Evolutionary conservation across 768 basidiomycete genomes (phyloP), one percentile per base, ranked within the genome.

Genomic region (Leccinum subtestaceum): DNA sequence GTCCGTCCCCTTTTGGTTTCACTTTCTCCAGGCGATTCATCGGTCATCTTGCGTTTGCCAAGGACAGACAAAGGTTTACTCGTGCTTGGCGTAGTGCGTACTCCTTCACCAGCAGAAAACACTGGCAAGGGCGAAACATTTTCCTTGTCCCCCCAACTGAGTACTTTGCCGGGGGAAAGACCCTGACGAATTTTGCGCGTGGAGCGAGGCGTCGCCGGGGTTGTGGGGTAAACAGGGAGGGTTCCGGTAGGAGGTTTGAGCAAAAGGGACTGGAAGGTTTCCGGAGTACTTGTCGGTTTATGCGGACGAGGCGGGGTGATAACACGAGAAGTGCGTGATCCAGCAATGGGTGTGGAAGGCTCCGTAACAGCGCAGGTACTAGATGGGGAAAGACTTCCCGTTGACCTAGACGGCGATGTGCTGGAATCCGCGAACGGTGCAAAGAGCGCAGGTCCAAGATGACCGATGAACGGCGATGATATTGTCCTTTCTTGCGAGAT

Each of bases 61-160:
- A 79, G 69, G 23, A 71, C 55, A 38, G 72, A 68, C 3, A 45
- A 23, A 12, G 62, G 52, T 45, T 60, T 65, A 23, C 43, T 67
- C 53, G 66, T 62, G 29, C 63, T 68, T 5, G 79, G 77, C 5
- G 68, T 69, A 45, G 70, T 62, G 1, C 75, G 77, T 50, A 82
- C 76, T 31, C 80, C 78, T 58, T 87, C 84, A 31, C 74, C 60
- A 21, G 81, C 75, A 38, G 81, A 74, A 50, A 74, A 69, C 29
- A 66, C 58, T 9, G 64, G 64, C 5, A 71, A 60, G 34, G 83
- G 84, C 0, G 80, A 80, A 32, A 70, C 58, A 65, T 90, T 90
- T 68, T 91, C 88, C 72, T 90, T 89, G 69, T 86, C 72, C 1
- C 66, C 67, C 7, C 65, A 63, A 15, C 67, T 70, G 60, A 74